Evolutionary conservation across 495 filamentous ascomycete genomes (phyloP), one percentile per base, ranked within the genome.

Genomic region (Geoglossum glabrum): DNA sequence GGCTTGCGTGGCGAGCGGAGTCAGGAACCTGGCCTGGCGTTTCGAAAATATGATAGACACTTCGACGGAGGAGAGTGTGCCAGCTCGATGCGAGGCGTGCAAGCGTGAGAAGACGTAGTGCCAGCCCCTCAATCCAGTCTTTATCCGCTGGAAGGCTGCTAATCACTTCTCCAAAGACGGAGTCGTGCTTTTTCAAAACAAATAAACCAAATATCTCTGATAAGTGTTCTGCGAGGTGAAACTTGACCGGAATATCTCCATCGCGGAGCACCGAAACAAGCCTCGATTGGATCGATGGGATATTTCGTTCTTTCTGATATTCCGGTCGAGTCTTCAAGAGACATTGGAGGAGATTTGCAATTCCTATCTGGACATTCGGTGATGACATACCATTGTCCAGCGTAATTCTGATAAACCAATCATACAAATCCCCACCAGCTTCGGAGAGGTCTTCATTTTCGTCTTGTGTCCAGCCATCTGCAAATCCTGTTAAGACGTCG

Each of bases 41-140:
- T 67, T 96, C 92, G 62, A 95, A 92, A 25, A 95, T 87, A 67
- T 90, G 83, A 67, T 95, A 97, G 21, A 94, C 84, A 60, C 84
- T 84, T 60, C 83, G 82, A 54, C 86, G 84, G 50, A 90, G 72
- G 56, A 90, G 74, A 6, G 85, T 93, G 58, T 82, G 79, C 89
- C 85, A 95, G 60, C 68, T 67, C 28, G 86, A 84, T 46, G 84
- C 90, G 40, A 99, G 70, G 60, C 76, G 77, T 4, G 81, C 75
- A 11, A 95, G 73, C 27, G 85, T 78, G 63, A 85, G 80, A 8
- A 97, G 70, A 17, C 93, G 82, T 46, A 92, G 74, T 3, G 88
- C 87, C 60, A 97, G 87, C 5, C 89, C 90, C 70, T 96, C 92
- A 2, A 71, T 65, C 74, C 79, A 84, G 47, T 80, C 77, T 21